Conservation (phyloP, 2,329 filamentous ascomycete genomes). For the Rhytidhysteron rufulum region DNA sequence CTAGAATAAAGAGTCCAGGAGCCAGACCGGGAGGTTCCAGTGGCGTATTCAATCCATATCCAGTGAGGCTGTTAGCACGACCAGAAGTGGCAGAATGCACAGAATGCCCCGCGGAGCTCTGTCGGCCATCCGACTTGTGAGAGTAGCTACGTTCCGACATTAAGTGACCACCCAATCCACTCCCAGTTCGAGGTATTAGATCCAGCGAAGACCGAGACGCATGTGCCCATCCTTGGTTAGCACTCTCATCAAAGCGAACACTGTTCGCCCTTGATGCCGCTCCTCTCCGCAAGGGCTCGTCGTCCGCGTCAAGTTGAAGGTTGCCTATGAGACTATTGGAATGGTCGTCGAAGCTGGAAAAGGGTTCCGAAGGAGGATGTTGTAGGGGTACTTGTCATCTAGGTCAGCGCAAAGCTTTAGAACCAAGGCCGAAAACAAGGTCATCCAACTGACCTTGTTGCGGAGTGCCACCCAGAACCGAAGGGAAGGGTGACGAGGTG, state of each 20-base stretch:
- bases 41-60: slow-evolving; percentile 69
- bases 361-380: slow-evolving; percentile 76
- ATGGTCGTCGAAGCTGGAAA: slow-evolving; percentile 87
- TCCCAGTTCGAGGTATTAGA: slow-evolving; percentile 73
- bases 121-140: slow-evolving; percentile 91
- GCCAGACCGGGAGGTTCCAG: slow-evolving; percentile 71
- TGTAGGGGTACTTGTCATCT: slow-evolving; percentile 76
- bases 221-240: slow-evolving; percentile 85
- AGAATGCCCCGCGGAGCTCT: slow-evolving; percentile 88
- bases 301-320: slow-evolving; percentile 80
- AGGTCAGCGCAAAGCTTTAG: too few species aligned
- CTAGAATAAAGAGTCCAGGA: slow-evolving; percentile 78
- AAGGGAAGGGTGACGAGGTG: slow-evolving; percentile 81
- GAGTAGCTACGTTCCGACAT: slow-evolving; percentile 90
- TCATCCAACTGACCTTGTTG: slow-evolving; percentile 83
- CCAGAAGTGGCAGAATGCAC: slow-evolving; percentile 73
- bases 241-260: slow-evolving; percentile 95
- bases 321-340: slow-evolving; percentile 74
- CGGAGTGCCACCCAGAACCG: slow-evolving; percentile 73
- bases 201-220: slow-evolving; percentile 79
- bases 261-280: slow-evolving; percentile 92
- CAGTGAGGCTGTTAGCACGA: slow-evolving; percentile 73
- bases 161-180: slow-evolving; percentile 71
- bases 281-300: slow-evolving; percentile 78
- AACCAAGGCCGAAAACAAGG: too few species aligned